Evolutionary conservation across 352 stramenopile species (phyloP), one percentile per base, ranked within the genome.

Genomic region (Globisporangium parvum): DNA sequence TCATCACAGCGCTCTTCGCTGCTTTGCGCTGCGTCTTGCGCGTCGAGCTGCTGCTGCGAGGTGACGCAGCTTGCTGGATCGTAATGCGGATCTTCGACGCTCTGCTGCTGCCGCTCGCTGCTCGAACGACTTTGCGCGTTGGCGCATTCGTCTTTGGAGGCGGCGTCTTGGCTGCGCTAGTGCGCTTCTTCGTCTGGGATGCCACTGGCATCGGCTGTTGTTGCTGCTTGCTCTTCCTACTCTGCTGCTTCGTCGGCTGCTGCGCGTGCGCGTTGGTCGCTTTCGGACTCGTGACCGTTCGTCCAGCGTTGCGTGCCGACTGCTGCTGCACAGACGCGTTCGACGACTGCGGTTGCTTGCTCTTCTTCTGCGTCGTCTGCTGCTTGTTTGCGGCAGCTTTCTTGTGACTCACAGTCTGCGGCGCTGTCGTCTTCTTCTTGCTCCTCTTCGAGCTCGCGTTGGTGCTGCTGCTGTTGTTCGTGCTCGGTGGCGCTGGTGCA

Each of bases 81-180:
- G 67, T 81, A 35, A 82, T 66, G 48, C 60, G 69, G 9, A 76
- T 56, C 33, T 72, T 75, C 2, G 56, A n/a, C 12, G 73, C 73
- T n/a, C 65, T 71, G 55, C 51, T 70, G 39, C 51, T 66, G 11
- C 59, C 59, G 49, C 62, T 37, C 31, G 31, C 31, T 37, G 31
- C 39, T 6, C n/a, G 70, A 44, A 70, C 59, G 20, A 77, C 70
- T 20, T 61, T 56, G 12, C 49, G 35, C 4, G 28, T 1, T 42
- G 55, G 47, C 8, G 39, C 31, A 31, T 59, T 58, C 8, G 47
- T 39, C 9, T 26, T 21, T 12, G 18, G 33, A 41, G 41, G 18
- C 18, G 41, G 26, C 6, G 42, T 35, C 26, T 44, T 31, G 20
- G 28, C 6, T 15, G 17, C 20, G 12, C 8, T 55, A n/a, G 31